Percentiles rank a stretch among this genome's conserved stretches.
These are phyloP conservation scores for Rhizopus arrhizus DNA, from an alignment of 371 early-diverging fungal species.

Conservation along the genomic window DNA sequence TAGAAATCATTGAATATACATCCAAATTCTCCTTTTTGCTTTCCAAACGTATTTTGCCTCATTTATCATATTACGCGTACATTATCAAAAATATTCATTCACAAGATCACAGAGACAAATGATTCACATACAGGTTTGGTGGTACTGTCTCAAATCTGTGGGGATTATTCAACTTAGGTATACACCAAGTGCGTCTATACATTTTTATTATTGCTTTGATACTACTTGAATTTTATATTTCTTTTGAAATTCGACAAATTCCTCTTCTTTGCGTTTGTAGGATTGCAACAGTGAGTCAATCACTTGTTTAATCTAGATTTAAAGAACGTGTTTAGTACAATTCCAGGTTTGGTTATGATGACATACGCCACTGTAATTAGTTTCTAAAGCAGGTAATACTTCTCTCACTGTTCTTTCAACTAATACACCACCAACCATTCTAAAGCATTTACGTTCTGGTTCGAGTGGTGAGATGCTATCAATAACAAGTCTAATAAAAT, in stretches of 20 bases:
- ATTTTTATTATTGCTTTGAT: slow-evolving; percentile 43
- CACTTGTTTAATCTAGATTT: slow-evolving; percentile 69
- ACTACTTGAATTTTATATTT: slow-evolving; percentile 77
- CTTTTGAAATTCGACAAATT: slow-evolving; percentile 83
- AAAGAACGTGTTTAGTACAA: not conserved
- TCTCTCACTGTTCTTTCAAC: slow-evolving; percentile 92
- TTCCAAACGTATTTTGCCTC: too few species aligned
- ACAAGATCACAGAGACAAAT: too few species aligned
- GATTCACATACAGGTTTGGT: too few species aligned
- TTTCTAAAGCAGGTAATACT: slow-evolving; percentile 86
- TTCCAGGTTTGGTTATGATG: not conserved
- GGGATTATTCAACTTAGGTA: too few species aligned
- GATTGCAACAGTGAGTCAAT: slow-evolving; percentile 74
- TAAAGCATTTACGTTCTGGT: slow-evolving; percentile 86
- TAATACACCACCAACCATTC: slow-evolving; percentile 91
- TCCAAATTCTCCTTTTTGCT: too few species aligned
- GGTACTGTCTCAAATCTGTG: too few species aligned
- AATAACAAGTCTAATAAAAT: slow-evolving; percentile 77
- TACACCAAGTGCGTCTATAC: too few species aligned
- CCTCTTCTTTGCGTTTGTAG: slow-evolving; percentile 90
- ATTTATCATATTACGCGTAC: too few species aligned
- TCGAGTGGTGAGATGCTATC: slow-evolving; percentile 87
- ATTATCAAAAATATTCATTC: too few species aligned
- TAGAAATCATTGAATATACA: too few species aligned
- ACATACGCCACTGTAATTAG: slow-evolving; percentile 85